phyloP scores from a whole-genome alignment of 1,284 basidiomycete species.

The Ceratobasidium sp. region DNA sequence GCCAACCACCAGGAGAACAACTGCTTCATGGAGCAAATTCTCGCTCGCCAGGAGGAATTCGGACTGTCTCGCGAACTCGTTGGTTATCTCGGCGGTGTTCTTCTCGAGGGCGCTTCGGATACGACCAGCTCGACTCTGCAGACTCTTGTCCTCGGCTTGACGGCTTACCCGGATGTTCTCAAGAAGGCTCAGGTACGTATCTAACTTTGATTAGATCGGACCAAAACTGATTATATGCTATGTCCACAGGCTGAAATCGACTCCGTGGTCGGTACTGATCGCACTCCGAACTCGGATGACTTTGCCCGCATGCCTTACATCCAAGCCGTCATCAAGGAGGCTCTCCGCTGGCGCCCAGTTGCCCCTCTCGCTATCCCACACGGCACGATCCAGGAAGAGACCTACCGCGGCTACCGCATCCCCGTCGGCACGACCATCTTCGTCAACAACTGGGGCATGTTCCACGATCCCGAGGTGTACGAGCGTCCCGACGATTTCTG shows the following conservation, averaged over 20 bases:
- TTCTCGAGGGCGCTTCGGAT: slow-evolving; percentile 50
- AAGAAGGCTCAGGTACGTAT: slow-evolving; percentile 53
- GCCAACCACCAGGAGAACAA: slow-evolving; percentile 50
- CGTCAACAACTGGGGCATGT: slow-evolving; percentile 49
- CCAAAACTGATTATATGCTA: slow-evolving; percentile 10
- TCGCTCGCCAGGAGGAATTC: slow-evolving; percentile 50
- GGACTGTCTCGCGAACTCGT: slow-evolving; percentile 49
- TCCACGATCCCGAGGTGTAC: slow-evolving; percentile 49
- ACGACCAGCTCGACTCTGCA: slow-evolving; percentile 50
- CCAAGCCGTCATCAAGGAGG: slow-evolving; percentile 58
- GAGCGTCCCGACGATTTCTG: slow-evolving; percentile 47
- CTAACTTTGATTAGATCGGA: not conserved
- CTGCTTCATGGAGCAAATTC: slow-evolving; percentile 53
- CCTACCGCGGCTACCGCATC: slow-evolving; percentile 39
- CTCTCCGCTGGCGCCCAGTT: slow-evolving; percentile 50
- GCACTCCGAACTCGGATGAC: slow-evolving; percentile 58
- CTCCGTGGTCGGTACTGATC: slow-evolving; percentile 55
- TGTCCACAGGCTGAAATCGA: slow-evolving; percentile 56
- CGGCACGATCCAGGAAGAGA: slow-evolving; percentile 38
- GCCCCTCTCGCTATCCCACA: slow-evolving; percentile 45
- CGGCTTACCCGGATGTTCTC: slow-evolving; percentile 57
- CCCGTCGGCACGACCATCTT: slow-evolving; percentile 48
- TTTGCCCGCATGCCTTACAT: slow-evolving; percentile 58
- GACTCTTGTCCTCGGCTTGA: slow-evolving; percentile 54
- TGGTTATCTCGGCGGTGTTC: slow-evolving; percentile 47